Evolutionary conservation across 495 filamentous ascomycete genomes (phyloP).

Genomic region (Aspergillus cristatus): DNA sequence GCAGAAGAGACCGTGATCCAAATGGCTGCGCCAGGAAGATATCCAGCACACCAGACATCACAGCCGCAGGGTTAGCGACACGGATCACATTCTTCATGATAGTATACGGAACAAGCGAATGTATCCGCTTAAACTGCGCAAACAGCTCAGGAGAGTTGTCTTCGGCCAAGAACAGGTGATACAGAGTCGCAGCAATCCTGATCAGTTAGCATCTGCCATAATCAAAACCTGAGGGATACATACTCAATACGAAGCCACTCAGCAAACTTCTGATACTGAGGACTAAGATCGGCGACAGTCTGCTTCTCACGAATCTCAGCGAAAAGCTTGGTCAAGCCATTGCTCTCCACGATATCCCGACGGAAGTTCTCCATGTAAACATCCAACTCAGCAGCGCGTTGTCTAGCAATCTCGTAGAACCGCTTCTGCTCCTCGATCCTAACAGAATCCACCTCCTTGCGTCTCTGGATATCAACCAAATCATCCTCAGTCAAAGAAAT

Average conservation of each 20-base stretch:
- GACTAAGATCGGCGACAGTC: conserved; percentile 74
- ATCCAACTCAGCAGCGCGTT: conserved; percentile 85
- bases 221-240: conserved; percentile 3
- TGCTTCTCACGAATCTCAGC: conserved; percentile 82
- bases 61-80: conserved; percentile 89
- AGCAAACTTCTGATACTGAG: conserved; percentile 96
- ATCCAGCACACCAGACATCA: conserved; percentile 89
- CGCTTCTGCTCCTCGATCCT: conserved; percentile 82
- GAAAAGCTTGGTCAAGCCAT: conserved; percentile 90
- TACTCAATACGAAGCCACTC: conserved; percentile 95
- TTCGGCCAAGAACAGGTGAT: conserved; percentile 94
- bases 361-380: conserved; percentile 92
- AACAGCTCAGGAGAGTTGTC: conserved; percentile 96
- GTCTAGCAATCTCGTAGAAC: conserved; percentile 91
- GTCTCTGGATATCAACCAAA: conserved; percentile 60
- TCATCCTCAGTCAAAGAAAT: conserved; percentile 74
- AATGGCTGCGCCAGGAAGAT: conserved; percentile 94
- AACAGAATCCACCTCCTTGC: conserved; percentile 79
- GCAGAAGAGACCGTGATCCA: conserved; percentile 77
- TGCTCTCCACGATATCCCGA: conserved; percentile 65
- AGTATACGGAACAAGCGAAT: conserved; percentile 86
- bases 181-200: conserved; percentile 84
- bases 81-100: conserved; percentile 93
- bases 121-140: conserved; percentile 85
- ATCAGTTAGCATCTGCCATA: conserved; percentile 4